phyloP scores from a whole-genome alignment of 2,329 filamentous ascomycete species.

The Colletotrichum sp. region DNA sequence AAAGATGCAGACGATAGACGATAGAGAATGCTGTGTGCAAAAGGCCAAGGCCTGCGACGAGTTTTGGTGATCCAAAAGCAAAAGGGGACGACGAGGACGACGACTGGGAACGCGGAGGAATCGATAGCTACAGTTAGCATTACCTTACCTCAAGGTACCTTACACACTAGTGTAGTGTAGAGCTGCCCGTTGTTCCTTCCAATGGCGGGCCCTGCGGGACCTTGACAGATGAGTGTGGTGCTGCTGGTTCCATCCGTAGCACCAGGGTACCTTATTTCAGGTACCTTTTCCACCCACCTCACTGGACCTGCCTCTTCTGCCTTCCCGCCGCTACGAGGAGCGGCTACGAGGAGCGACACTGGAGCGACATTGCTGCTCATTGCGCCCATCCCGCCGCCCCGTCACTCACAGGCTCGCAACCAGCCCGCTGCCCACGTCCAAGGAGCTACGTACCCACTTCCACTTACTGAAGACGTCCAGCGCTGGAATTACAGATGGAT shows the following conservation, averaged over 20 bases:
- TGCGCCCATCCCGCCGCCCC: neutral
- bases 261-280: neutral
- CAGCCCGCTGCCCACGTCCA: neutral
- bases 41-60: conserved; percentile 4
- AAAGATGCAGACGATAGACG: conserved; percentile 11
- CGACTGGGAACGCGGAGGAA: neutral
- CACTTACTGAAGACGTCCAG: neutral
- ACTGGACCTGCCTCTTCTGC: neutral
- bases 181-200: neutral
- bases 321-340: neutral
- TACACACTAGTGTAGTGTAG: neutral
- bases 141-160: neutral
- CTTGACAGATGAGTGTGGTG: conserved; percentile 8
- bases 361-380: neutral
- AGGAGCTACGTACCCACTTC: conserved; percentile 9
- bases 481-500: conserved; percentile 3
- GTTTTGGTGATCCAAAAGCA: conserved; percentile 17
- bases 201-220: conserved; percentile 14
- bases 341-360: neutral
- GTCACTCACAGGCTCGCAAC: neutral
- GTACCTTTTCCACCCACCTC: neutral
- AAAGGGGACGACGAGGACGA: conserved; percentile 3
- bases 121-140: neutral
- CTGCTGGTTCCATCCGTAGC: neutral
- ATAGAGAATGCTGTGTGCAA: conserved; percentile 12